Evolutionary conservation across 2,329 filamentous ascomycete species (phyloP).

Genomic region (Penicillium sp.): DNA sequence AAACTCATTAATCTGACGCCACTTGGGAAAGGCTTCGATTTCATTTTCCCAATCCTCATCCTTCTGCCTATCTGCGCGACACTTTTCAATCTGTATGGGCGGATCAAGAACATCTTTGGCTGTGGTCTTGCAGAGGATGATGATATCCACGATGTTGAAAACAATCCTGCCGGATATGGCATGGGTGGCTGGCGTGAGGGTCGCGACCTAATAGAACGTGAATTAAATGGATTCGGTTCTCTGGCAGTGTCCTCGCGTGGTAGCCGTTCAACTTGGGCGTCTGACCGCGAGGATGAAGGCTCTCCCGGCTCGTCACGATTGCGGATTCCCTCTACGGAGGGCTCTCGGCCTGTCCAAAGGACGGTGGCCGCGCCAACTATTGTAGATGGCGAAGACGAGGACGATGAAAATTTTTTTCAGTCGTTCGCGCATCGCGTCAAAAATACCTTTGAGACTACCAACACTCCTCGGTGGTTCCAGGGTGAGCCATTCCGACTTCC

Average conservation of each 20-base stretch:
- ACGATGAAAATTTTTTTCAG: constrained; percentile 79
- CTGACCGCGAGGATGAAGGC: constrained; percentile 26
- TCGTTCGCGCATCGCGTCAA: constrained; percentile 80
- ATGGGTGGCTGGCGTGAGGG: constrained; percentile 89
- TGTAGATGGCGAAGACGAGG: constrained; percentile 61
- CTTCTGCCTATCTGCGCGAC: constrained; percentile 82
- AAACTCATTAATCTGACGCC: constrained; percentile 78
- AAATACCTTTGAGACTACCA: constrained; percentile 85
- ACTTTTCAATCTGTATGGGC: constrained; percentile 84
- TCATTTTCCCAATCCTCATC: constrained; percentile 84
- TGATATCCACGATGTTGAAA: constrained; percentile 59
- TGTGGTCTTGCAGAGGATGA: constrained; percentile 78
- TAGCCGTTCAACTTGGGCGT: constrained; percentile 31
- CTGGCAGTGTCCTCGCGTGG: constrained; percentile 42
- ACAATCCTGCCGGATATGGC: constrained; percentile 65
- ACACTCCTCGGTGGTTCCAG: constrained; percentile 78
- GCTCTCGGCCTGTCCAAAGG: constrained; percentile 32
- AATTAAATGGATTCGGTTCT: constrained; percentile 64
- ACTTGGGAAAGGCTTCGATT: constrained; percentile 79
- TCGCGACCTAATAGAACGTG: constrained; percentile 82
- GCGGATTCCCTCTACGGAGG: constrained; percentile 34
- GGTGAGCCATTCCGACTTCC: constrained; percentile 73
- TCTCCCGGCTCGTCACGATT: constrained; percentile 33
- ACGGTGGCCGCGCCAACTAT: constrained; percentile 37
- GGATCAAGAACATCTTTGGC: constrained; percentile 72